A percentile compares a stretch with the other conserved stretches of the same genome.
Conservation (phyloP, 495 filamentous ascomycete species). For the Elasticomyces elasticus region DNA sequence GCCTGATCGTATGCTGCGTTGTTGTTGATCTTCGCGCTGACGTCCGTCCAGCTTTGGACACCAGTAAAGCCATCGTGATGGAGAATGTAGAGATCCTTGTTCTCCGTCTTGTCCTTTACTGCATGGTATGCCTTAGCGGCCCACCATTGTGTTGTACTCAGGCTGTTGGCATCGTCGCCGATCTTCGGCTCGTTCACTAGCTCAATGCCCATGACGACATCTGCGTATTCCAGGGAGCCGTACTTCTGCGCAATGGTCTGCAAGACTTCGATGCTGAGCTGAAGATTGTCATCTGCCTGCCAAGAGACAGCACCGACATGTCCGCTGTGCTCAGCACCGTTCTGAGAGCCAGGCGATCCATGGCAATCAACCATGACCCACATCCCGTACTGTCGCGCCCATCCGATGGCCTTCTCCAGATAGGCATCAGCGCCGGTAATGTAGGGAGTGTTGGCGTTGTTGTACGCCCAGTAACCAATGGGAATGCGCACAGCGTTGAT, state of each 20-base stretch:
- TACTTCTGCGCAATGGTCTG: slow-evolving; percentile 36
- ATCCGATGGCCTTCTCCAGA: slow-evolving; percentile 35
- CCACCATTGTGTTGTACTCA: slow-evolving; percentile 29
- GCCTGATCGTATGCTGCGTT: neutral
- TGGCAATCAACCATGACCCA: slow-evolving; percentile 36
- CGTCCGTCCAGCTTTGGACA: slow-evolving; percentile 23
- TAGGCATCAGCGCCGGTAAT: slow-evolving; percentile 31
- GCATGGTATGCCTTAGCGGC: slow-evolving; percentile 29
- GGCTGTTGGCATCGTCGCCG: slow-evolving; percentile 28
- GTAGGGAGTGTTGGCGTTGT: slow-evolving; percentile 31
- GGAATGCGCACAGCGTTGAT: slow-evolving; percentile 38
- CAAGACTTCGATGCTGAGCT: slow-evolving; percentile 31
- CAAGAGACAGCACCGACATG: slow-evolving; percentile 30
- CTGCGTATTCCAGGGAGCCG: slow-evolving; percentile 31
- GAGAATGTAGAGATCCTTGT: slow-evolving; percentile 31
- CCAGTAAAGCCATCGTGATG: slow-evolving; percentile 33
- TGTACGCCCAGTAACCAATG: slow-evolving; percentile 37
- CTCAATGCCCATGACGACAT: slow-evolving; percentile 36
- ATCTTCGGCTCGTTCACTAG: slow-evolving; percentile 34
- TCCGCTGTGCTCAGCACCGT: slow-evolving; percentile 37
- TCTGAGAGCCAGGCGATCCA: slow-evolving; percentile 36
- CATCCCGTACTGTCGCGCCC: slow-evolving; percentile 32
- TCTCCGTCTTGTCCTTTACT: slow-evolving; percentile 26
- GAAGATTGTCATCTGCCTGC: slow-evolving; percentile 31
- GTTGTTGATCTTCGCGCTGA: slow-evolving; percentile 12